Base-by-base conservation (phyloP, 495 filamentous ascomycete genomes). In the Evernia prunastri region DNA sequence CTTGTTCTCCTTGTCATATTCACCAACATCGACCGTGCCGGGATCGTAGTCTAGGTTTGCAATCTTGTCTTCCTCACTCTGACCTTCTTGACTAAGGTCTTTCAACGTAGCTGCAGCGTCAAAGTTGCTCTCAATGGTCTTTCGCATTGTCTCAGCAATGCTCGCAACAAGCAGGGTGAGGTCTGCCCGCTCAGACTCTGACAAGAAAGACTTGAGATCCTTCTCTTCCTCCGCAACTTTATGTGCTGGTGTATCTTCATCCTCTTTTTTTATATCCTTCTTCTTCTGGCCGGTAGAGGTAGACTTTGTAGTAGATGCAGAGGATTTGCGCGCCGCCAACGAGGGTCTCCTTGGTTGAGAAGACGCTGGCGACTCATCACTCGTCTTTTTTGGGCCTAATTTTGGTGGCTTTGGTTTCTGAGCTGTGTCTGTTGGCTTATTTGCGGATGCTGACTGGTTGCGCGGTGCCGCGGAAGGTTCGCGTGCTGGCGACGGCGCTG, bases 121-220 rank as follows among this genome's bases (percentile, higher is more conserved):
- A 59, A 80, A 81, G 27, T 75, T 76, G 43, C 77, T 71, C 23
- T 76, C 66, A 35, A 81, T 70, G 0, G 61, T 59, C 49, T 73
- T 68, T 51, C 81, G 77, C 80, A 82, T 82, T 23, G 74, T 74
- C 63, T 76, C 71, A 36, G 72, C 73, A 18, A 77, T 73, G 57
- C 74, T 71, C 27, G 76, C 77, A 27, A 82, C 75, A 13, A 83
- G 74, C 7, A 79, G 69, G 9, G 77, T 81, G 45, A 83, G 71
- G 40, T 82, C 80, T 23, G 67, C 80, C 5, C 81, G 76, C 59
- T 82, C 76, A 31, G 77, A 74, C 45, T 77, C 77, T 65, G 80
- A 75, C 56, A 83, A 66, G 54, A 81, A 78, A 39, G 80, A 80
- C 36, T 76, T 80, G 47, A 83, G 70, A 69, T 66, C 69, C 58